Evolutionary conservation across 345 rosid species (phyloP).

Genomic region (Eucalyptus melliodora): DNA sequence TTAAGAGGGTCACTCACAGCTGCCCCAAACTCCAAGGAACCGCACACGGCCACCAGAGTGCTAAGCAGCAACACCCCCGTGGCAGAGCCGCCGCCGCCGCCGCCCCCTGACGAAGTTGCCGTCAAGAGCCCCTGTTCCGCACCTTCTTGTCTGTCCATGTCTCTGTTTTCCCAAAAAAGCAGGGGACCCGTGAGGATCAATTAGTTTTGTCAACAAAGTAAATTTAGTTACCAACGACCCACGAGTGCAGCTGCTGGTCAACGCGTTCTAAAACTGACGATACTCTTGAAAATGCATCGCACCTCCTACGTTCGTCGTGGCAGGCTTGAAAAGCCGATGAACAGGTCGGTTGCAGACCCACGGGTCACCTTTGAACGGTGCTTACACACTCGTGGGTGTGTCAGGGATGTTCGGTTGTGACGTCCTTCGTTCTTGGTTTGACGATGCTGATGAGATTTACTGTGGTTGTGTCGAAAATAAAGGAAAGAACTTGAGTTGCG

Average conservation of each 20-base stretch:
- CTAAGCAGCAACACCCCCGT: background rate
- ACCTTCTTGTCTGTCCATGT: background rate
- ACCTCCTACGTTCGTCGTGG: background rate
- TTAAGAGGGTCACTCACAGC: background rate
- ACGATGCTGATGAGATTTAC: background rate
- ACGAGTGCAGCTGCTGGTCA: background rate
- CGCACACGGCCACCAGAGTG: background rate
- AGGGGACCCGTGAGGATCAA: background rate
- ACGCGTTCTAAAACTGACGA: background rate
- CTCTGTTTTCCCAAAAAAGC: background rate
- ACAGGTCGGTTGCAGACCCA: background rate
- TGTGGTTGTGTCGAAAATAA: background rate
- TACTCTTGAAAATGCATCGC: background rate
- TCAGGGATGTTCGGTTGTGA: background rate
- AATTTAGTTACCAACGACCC: background rate
- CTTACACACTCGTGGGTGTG: background rate
- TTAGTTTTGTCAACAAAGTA: background rate
- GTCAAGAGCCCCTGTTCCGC: background rate
- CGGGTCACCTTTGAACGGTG: background rate
- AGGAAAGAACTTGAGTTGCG: background rate
- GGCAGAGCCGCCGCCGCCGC: background rate
- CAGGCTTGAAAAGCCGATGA: background rate
- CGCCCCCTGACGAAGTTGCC: background rate
- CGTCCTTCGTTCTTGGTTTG: background rate
- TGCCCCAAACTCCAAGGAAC: background rate